Evolutionary conservation across 208 protist species (phyloP).

Genomic region (Porcisia deanei): DNA sequence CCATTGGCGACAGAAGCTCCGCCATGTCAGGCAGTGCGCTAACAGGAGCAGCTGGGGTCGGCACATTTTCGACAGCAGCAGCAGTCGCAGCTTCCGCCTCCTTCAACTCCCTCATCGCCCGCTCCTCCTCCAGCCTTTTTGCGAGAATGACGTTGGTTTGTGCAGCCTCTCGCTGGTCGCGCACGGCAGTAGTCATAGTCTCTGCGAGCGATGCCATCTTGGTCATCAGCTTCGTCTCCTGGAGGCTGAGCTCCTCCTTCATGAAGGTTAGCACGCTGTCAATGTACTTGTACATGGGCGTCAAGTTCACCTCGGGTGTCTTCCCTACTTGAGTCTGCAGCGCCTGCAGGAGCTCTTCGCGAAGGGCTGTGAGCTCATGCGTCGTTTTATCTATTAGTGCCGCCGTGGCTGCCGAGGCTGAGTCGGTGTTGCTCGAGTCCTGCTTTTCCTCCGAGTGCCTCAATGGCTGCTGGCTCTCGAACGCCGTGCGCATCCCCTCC

Average conservation of each 20-base stretch:
- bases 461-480: neutral
- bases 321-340: conserved; percentile 58
- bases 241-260: conserved; percentile 45
- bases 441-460: neutral
- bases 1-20: conserved; percentile 17
- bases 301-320: conserved; percentile 71
- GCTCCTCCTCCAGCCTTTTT: neutral
- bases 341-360: conserved; percentile 43
- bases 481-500: conserved; percentile 6
- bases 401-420: neutral
- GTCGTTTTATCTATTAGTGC: conserved; percentile 23
- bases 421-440: neutral
- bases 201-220: conserved; percentile 36
- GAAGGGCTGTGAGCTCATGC: conserved; percentile 33
- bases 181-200: conserved; percentile 16
- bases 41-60: neutral
- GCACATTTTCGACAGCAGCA: neutral
- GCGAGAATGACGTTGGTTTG: neutral
- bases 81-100: neutral
- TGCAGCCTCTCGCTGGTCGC: neutral
- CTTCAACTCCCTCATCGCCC: neutral
- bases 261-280: conserved; percentile 68
- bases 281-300: conserved; percentile 80
- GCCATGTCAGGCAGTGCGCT: neutral
- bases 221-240: conserved; percentile 33